phyloP scores from a whole-genome alignment of 805 yeast species.

The Saccharomyces jurei region DNA sequence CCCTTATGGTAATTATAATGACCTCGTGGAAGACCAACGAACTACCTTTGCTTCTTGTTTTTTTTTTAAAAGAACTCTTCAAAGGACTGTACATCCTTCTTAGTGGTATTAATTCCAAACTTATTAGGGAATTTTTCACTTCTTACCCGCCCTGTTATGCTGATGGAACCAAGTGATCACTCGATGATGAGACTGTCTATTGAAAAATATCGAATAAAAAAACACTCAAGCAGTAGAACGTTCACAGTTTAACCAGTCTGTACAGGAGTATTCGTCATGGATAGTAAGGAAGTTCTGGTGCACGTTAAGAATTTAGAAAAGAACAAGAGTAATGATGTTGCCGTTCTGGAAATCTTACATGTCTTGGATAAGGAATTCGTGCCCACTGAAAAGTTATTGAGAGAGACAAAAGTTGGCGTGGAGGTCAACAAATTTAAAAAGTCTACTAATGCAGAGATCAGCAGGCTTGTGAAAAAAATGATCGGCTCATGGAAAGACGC shows the following conservation, averaged over 20 bases:
- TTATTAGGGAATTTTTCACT: background rate
- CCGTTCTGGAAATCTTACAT: conserved; percentile 57
- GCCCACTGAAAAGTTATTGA: conserved; percentile 77
- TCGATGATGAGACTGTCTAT: background rate
- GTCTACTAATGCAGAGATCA: conserved; percentile 55
- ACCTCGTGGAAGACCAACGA: background rate
- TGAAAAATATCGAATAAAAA: background rate
- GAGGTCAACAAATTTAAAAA: conserved; percentile 84
- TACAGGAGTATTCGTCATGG: conserved; percentile 36
- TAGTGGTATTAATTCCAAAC: background rate
- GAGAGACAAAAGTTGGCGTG: conserved; percentile 94
- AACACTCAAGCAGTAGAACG: background rate
- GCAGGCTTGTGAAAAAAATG: conserved; percentile 67
- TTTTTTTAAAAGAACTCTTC: background rate
- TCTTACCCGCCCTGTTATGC: background rate
- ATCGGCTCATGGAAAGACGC: conserved; percentile 86
- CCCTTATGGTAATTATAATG: background rate
- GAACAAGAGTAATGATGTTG: conserved; percentile 48
- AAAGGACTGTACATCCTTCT: background rate
- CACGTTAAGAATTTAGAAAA: conserved; percentile 69
- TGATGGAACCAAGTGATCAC: background rate
- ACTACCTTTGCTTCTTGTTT: background rate
- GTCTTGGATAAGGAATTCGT: conserved; percentile 58
- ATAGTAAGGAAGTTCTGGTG: conserved; percentile 62
- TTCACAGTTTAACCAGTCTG: background rate